A percentile compares a stretch with the other conserved stretches of the same genome.
These are phyloP conservation scores for Lathyrus oleraceus DNA, from an alignment of 306 rosid species.

Conservation along the genomic window DNA sequence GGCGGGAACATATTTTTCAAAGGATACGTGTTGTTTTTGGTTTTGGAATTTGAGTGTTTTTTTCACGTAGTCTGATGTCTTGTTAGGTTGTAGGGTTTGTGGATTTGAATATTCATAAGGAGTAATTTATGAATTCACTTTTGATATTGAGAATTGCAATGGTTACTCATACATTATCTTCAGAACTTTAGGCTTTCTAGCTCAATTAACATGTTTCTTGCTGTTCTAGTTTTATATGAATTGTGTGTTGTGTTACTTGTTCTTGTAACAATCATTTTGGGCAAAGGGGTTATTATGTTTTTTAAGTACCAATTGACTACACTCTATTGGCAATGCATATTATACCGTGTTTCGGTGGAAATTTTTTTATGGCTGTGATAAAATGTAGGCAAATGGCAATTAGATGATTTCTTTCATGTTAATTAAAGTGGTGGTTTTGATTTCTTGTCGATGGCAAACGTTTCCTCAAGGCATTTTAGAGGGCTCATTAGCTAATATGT, in stretches of 20 bases:
- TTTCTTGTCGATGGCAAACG: neutral
- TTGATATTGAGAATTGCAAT: conserved; percentile 43
- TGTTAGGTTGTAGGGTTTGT: conserved; percentile 31
- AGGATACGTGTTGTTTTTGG: conserved; percentile 95
- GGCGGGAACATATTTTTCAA: conserved; percentile 96
- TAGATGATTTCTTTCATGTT: neutral
- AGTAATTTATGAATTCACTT: conserved; percentile 40
- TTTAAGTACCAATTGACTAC: neutral
- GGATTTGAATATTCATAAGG: conserved; percentile 23
- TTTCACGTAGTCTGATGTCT: neutral
- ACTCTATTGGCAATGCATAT: neutral
- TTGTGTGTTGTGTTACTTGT: conserved; percentile 9
- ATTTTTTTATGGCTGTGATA: neutral
- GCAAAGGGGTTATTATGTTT: neutral
- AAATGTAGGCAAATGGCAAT: neutral
- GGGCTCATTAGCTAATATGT: neutral
- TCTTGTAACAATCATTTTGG: neutral
- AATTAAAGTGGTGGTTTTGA: neutral
- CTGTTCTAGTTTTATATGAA: conserved; percentile 4
- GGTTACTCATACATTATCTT: neutral
- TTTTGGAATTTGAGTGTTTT: conserved; percentile 67
- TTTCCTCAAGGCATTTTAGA: neutral
- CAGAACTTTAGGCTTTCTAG: neutral
- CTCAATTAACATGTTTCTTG: neutral
- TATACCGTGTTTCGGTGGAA: neutral